A percentile compares a stretch with the other conserved stretches of the same genome.
Evolutionary conservation across 139 green algal genomes (phyloP).

Genomic region (Volvox africanus): DNA sequence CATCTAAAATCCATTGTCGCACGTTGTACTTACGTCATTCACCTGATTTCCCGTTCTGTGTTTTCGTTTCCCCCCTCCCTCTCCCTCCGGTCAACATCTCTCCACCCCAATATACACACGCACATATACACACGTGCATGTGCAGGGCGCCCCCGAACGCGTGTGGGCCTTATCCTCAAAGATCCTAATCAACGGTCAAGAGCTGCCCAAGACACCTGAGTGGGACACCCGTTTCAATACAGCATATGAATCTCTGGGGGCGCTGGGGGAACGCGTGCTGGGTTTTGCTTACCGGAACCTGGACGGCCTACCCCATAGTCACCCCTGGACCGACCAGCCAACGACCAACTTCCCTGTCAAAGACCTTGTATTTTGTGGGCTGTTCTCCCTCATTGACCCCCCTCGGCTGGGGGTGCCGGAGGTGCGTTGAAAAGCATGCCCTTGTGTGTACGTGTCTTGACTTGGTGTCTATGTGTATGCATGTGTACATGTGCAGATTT

Average conservation of each 20-base stretch:
- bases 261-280: conserved; percentile 82
- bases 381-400: conserved; percentile 88
- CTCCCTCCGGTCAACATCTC: no score
- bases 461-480: no score
- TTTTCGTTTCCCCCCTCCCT: no score
- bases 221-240: conserved; percentile 63
- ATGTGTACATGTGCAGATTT: no score
- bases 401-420: conserved; percentile 80
- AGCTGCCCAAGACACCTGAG: conserved; percentile 64
- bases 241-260: conserved; percentile 76
- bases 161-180: conserved; percentile 66
- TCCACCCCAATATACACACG: no score
- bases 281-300: conserved; percentile 79
- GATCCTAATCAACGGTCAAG: conserved; percentile 63
- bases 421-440: conserved; percentile 23
- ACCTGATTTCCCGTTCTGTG: no score
- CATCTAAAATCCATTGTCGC: no score
- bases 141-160: conserved; percentile 61
- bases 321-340: conserved; percentile 75
- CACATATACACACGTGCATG: no score
- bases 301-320: conserved; percentile 56
- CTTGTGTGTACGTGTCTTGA: no score
- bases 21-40: no score
- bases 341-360: conserved; percentile 75
- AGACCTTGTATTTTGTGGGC: conserved; percentile 80